Conservation (phyloP, 495 filamentous ascomycete genomes). For the Hypoxylon trugodes region DNA sequence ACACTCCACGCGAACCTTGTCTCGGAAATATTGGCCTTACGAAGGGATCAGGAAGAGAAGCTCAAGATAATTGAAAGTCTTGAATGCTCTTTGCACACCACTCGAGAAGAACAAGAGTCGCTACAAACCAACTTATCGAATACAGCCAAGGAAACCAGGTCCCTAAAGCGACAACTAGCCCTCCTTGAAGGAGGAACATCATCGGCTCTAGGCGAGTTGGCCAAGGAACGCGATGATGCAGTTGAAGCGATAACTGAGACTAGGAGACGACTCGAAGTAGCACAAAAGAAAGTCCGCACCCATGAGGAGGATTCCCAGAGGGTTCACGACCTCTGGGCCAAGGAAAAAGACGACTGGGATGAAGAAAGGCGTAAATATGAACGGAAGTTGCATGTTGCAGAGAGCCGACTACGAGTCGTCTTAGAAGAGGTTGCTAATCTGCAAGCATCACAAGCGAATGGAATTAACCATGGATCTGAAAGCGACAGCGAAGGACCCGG, state of each 20-base stretch:
- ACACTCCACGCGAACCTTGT: slow-evolving; percentile 95
- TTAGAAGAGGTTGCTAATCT: slow-evolving; percentile 83
- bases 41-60: slow-evolving; percentile 89
- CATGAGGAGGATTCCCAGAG: slow-evolving; percentile 87
- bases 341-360: slow-evolving; percentile 84
- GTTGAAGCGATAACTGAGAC: slow-evolving; percentile 76
- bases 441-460: slow-evolving; percentile 65
- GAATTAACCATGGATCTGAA: slow-evolving; percentile 49
- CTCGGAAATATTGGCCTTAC: slow-evolving; percentile 87
- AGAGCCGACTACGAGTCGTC: slow-evolving; percentile 83
- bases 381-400: slow-evolving; percentile 83
- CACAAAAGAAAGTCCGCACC: slow-evolving; percentile 76
- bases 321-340: slow-evolving; percentile 77
- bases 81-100: slow-evolving; percentile 75
- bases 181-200: slow-evolving; percentile 87
- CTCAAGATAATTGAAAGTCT: slow-evolving; percentile 82
- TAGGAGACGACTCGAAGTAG: slow-evolving; percentile 78
- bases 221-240: slow-evolving; percentile 86
- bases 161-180: slow-evolving; percentile 83
- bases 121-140: slow-evolving; percentile 67
- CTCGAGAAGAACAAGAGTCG: slow-evolving; percentile 76
- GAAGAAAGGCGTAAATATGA: slow-evolving; percentile 82
- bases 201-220: slow-evolving; percentile 81
- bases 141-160: slow-evolving; percentile 76
- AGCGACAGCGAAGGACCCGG: slow-evolving; percentile 63